These are phyloP conservation scores for Cyclaneusma minus DNA, from an alignment of 2,329 filamentous ascomycete species.

Conservation along the genomic window DNA sequence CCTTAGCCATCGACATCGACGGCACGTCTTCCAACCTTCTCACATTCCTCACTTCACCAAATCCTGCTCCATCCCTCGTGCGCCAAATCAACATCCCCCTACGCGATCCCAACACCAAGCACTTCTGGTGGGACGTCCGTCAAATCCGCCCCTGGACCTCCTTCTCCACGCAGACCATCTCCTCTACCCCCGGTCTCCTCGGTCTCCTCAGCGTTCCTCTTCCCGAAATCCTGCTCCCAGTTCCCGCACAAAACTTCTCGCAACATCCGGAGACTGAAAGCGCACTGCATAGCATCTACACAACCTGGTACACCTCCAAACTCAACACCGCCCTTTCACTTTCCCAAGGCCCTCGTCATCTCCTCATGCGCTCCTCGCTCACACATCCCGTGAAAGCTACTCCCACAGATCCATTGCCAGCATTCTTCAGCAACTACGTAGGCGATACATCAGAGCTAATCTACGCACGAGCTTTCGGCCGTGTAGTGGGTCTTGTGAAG, in stretches of 20 bases:
- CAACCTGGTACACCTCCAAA: constrained; percentile 67
- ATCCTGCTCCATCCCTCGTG: constrained; percentile 70
- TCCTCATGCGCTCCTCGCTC: constrained; percentile 19
- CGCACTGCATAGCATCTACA: constrained; percentile 60
- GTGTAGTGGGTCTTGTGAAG: constrained; percentile 75
- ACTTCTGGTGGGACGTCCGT: constrained; percentile 95
- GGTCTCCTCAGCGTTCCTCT: constrained; percentile 58
- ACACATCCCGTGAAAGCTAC: constrained; percentile 20
- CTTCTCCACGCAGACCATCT: constrained; percentile 61
- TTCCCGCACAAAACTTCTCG: constrained; percentile 28
- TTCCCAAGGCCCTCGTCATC: constrained; percentile 51
- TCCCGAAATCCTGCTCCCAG: constrained; percentile 41
- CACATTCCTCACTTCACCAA: constrained; percentile 62
- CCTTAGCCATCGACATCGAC: constrained; percentile 14
- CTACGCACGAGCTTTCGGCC: constrained; percentile 34
- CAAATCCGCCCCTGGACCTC: constrained; percentile 71
- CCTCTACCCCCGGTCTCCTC: constrained; percentile 56
- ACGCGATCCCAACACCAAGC: constrained; percentile 53
- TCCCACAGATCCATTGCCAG: constrained; percentile 18
- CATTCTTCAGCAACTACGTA: constrained; percentile 35
- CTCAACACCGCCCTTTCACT: constrained; percentile 72
- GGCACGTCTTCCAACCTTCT: constrained; percentile 50
- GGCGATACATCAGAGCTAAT: constrained; percentile 30
- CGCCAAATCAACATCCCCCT: constrained; percentile 58
- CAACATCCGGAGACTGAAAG: constrained; percentile 66